A percentile compares a stretch with the other conserved stretches of the same genome.
phyloP scores from a whole-genome alignment of 2,329 filamentous ascomycete genomes.

The Diaporthe nobilis region DNA sequence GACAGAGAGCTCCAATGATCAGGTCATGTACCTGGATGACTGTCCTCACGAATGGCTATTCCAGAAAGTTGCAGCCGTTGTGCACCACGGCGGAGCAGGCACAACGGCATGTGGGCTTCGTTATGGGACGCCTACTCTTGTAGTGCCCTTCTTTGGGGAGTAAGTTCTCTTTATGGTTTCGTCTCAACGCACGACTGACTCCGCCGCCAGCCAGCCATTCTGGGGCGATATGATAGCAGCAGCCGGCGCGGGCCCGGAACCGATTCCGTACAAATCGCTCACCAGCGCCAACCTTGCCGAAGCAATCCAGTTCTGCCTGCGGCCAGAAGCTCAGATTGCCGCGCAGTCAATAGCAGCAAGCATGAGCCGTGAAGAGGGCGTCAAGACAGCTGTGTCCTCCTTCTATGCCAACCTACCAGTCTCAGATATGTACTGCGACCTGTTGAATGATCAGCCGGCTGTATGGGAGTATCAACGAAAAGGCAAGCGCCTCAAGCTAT shows the following conservation, averaged over 20 bases:
- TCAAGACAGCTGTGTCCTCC: no score
- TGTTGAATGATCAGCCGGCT: no score
- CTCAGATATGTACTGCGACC: no score
- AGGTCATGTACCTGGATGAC: conserved; percentile 62
- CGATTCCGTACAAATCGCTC: no score
- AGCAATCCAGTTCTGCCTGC: no score
- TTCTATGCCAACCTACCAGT: no score
- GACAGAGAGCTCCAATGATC: conserved; percentile 49
- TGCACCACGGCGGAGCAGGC: conserved; percentile 73
- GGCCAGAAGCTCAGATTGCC: no score
- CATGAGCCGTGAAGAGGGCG: no score
- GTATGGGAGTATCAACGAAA: no score
- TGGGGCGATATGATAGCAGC: conserved; percentile 58
- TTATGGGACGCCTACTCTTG: conserved; percentile 65
- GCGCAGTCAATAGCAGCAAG: no score
- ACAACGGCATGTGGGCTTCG: conserved; percentile 69
- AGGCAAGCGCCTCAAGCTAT: no score
- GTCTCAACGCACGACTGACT: not conserved
- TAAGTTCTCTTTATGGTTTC: not conserved
- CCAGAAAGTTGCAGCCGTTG: conserved; percentile 65
- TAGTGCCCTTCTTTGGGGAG: conserved; percentile 64
- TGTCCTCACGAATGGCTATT: conserved; percentile 72
- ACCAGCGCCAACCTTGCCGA: no score
- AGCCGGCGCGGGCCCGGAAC: conserved; percentile 55
- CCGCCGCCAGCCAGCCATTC: conserved; percentile 42